Evolutionary conservation across 352 stramenopile genomes (phyloP), one percentile per base, ranked within the genome.

Genomic region (Albugo laibachii): DNA sequence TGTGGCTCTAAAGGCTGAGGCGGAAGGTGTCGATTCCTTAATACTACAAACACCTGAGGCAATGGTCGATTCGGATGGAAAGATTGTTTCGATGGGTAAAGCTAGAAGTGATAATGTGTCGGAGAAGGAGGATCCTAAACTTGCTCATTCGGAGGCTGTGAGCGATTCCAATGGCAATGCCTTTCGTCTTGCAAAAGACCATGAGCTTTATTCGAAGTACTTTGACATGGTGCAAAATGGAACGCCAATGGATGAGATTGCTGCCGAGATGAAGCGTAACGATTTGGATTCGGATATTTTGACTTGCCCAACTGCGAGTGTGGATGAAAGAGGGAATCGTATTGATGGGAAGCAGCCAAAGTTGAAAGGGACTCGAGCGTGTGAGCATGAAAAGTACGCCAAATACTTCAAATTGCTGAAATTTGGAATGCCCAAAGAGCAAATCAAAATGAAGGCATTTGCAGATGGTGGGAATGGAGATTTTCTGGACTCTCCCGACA

Each of bases 321-420:
- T 54, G 13, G 27, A 49, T 14, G 20, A 45, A 49, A 38, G 36
- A 82, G 16, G 66, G 85, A 49, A 60, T 66, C 11, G 20, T 24
- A 8, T 43, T 24, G 57, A 57, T 16, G 81, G 69, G 54, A 36
- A 54, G 5, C 76, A 89, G 45, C 51, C 62, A 15, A 45, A 66
- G 20, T 59, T 61, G 36, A 56, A 65, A 36, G 72, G 69, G 10
- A 78, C 65, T 8, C 59, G 57, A 36, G 72, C 61, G 11, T 66
- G 74, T 37, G 66, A 82, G 18, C 73, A 88, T 42, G 61, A 73
- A 4, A 83, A 83, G 46, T 86, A 68, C 59, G 60, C 56, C 2
- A 88, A 88, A 49, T 98, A 95, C 55, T 97, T 97, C 55, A 97
- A 96, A 57, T 85, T 98, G 56, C 79, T 86, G 39, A 95, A 94